Base-by-base conservation (phyloP, 176 grass and related monocot genomes). In the Avena insularis region DNA sequence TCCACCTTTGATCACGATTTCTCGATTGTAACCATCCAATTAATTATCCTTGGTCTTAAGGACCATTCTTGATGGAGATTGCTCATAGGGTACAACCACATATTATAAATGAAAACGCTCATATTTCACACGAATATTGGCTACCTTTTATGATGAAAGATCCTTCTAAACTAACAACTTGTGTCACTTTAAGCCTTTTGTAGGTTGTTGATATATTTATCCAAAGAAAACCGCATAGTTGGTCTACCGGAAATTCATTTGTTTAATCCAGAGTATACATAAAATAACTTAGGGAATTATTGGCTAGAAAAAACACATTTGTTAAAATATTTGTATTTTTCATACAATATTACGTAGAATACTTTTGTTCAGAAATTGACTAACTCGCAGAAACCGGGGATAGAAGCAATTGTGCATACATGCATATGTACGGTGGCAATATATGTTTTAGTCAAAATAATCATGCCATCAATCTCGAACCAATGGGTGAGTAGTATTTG, bases 51-150 rank as follows among this genome's bases (percentile, higher is more conserved):
- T 11, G 20, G 16, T 56, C 71, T 80, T 25, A 67, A 78, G 84
- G 59, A 63, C 72, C 57, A 49, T 49, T 60, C 5, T 71, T 16
- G 84, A 83, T 87, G 64, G 29, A 55, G 54, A 89, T 86, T 70
- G 33, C 17, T 69, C 72, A 12, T 21, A 2, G 45, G 35, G 73
- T 79, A 83, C 73, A 71, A 53, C 38, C 27, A 36, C 5, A 20
- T n/a, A 62, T 45, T 56, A 51, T 62, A 45, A 51, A 63, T 62
- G 54, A 53, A 51, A 31, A 13, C 23, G 3, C 8, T 27, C 43
- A 62, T 67, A 27, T 47, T 71, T 21, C 8, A 19, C 12, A 36
- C 46, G 16, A 12, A 58, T 36, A 6, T 3, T 64, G n/a, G 54
- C 54, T 55, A 71, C 12, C 76, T 88, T 56, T 67, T 89, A 31